Evolutionary conservation across 1,139 yeast species (phyloP).

Genomic region (Nematodospora anomalae): DNA sequence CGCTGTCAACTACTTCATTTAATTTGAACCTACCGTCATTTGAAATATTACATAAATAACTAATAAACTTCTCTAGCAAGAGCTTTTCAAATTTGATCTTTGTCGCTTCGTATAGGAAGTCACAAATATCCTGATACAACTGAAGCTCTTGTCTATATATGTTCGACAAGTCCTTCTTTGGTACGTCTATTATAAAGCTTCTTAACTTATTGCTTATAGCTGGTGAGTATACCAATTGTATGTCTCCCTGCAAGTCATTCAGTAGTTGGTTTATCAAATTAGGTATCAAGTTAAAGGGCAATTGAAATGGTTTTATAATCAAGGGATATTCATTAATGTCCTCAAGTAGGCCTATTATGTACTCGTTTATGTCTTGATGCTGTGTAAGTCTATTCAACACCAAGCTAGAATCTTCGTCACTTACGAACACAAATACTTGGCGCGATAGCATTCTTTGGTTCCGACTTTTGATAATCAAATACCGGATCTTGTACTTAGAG

Average conservation of each 20-base stretch:
- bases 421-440: constrained; percentile 13
- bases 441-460: constrained; percentile 11
- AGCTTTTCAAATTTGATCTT: constrained; percentile 23
- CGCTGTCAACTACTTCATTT: constrained; percentile 6
- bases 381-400: constrained; percentile 9
- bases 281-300: constrained; percentile 13
- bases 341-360: constrained; percentile 12
- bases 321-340: constrained; percentile 16
- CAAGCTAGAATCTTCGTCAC: constrained; percentile 5
- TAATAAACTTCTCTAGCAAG: constrained; percentile 21
- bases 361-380: constrained; percentile 10
- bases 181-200: constrained; percentile 26
- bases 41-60: constrained; percentile 18
- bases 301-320: constrained; percentile 15
- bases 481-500: constrained; percentile 10
- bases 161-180: constrained; percentile 20
- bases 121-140: constrained; percentile 14
- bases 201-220: constrained; percentile 17
- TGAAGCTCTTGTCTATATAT: constrained; percentile 6
- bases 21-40: constrained; percentile 16
- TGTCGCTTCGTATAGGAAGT: constrained; percentile 21
- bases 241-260: constrained; percentile 10
- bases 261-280: constrained; percentile 15
- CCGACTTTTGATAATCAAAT: constrained; percentile 10
- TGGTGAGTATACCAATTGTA: constrained; percentile 18